Evolutionary conservation across 345 rosid genomes (phyloP).

Genomic region (Eucalyptus cloeziana): DNA sequence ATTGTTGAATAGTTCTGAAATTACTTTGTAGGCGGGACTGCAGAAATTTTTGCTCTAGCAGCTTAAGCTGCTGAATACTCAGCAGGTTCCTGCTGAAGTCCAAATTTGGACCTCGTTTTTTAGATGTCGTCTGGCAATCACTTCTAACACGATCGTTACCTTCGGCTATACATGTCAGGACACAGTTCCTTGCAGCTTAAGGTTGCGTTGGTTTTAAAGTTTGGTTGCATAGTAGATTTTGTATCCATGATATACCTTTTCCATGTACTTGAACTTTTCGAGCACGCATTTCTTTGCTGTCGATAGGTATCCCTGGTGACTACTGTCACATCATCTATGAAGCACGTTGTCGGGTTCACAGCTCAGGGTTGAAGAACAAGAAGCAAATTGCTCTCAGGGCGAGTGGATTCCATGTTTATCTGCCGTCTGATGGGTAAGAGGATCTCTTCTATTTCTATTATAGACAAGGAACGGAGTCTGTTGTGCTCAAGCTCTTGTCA

Average conservation of each 20-base stretch:
- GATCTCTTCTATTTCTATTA: background rate
- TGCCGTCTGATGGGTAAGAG: background rate
- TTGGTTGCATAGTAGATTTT: background rate
- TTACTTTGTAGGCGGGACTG: background rate
- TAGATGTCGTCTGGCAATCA: background rate
- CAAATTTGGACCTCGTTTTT: background rate
- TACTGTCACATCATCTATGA: background rate
- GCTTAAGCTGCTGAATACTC: background rate
- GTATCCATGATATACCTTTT: background rate
- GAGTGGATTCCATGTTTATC: background rate
- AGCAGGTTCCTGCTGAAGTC: background rate
- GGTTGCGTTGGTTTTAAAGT: background rate
- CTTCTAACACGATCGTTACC: background rate
- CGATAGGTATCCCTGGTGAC: background rate
- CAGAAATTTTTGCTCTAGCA: background rate
- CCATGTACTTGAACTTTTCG: background rate
- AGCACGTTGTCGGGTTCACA: background rate
- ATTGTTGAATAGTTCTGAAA: background rate
- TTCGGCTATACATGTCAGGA: background rate
- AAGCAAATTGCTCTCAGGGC: background rate
- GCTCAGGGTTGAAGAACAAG: background rate
- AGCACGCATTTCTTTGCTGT: fast-evolving
- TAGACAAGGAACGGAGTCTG: background rate
- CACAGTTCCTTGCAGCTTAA: background rate
- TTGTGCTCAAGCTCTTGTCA: background rate